These are phyloP conservation scores for Areca catechu DNA, from an alignment of 176 grass and related monocot genomes.

Conservation along the genomic window DNA sequence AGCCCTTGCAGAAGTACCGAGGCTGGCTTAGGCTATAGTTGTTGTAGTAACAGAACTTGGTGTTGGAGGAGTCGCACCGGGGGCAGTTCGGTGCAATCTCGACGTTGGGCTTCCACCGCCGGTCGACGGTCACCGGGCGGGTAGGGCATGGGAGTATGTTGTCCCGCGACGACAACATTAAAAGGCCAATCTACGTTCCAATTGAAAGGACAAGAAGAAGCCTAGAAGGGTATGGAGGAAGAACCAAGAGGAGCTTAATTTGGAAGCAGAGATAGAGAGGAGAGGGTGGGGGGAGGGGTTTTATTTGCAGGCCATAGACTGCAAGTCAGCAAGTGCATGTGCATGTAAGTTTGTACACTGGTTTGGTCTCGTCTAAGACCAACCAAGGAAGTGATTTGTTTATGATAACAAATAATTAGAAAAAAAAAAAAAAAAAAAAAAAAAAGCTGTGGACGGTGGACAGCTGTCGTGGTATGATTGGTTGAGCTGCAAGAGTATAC, in stretches of 20 bases:
- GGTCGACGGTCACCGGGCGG: slow-evolving; percentile 39
- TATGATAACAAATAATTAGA: too few relatives aligned
- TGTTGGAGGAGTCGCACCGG: slow-evolving; percentile 74
- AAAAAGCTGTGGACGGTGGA: slow-evolving; percentile 17
- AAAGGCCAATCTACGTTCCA: neutral
- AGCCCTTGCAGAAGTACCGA: slow-evolving; percentile 93
- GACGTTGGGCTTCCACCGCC: slow-evolving; percentile 47
- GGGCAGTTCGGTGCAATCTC: slow-evolving; percentile 70
- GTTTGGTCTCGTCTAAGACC: slow-evolving; percentile 28
- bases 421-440: too few relatives aligned
- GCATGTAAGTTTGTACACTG: slow-evolving; percentile 47
- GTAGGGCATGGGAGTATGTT: slow-evolving; percentile 48
- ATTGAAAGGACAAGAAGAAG: too few relatives aligned
- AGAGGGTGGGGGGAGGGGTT: slow-evolving; percentile 12
- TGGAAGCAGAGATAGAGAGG: neutral
- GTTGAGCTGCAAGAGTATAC: too few relatives aligned
- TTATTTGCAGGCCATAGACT: slow-evolving; percentile 17
- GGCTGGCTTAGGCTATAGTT: slow-evolving; percentile 96
- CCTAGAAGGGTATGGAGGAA: too few relatives aligned
- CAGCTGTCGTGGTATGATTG: slow-evolving; percentile 16
- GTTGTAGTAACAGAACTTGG: slow-evolving; percentile 99
- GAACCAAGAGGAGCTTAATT: neutral
- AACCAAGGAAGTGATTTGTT: slow-evolving; percentile 15
- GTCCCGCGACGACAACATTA: slow-evolving; percentile 56
- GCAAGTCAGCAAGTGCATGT: slow-evolving; percentile 35